Conservation (phyloP, 225 moss, liverwort and hornwort genomes). For the Lunularia cruciata region DNA sequence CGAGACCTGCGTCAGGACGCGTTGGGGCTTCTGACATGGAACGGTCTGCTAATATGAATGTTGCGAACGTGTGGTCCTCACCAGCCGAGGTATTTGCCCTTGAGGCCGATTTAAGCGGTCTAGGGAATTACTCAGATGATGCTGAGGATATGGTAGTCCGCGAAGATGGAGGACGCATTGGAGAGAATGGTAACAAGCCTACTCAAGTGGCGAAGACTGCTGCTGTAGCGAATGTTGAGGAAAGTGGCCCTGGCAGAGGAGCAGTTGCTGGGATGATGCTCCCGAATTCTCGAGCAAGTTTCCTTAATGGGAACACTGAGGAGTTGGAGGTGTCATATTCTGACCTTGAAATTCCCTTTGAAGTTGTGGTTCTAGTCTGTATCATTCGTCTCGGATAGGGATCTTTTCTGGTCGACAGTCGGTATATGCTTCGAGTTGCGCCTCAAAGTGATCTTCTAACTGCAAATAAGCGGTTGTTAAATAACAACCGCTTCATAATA, state of each 20-base stretch:
- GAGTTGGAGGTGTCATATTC: slow-evolving; percentile 59
- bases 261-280: slow-evolving; percentile 36
- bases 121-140: background rate
- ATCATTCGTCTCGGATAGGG: too few relatives aligned
- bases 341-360: slow-evolving; percentile 15
- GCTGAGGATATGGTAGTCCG: slow-evolving; percentile 34
- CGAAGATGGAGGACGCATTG: slow-evolving; percentile 27
- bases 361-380: too few relatives aligned
- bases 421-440: too few relatives aligned
- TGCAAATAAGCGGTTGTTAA: too few relatives aligned
- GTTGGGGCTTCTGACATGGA: slow-evolving; percentile 14
- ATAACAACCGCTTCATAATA: too few relatives aligned
- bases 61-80: slow-evolving; percentile 22
- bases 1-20: slow-evolving; percentile 19
- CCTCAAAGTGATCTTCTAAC: too few relatives aligned
- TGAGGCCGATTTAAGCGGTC: slow-evolving; percentile 36
- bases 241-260: slow-evolving; percentile 52
- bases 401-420: too few relatives aligned
- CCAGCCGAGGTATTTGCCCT: slow-evolving; percentile 36
- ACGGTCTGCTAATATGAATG: slow-evolving; percentile 22
- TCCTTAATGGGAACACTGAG: slow-evolving; percentile 53
- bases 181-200: slow-evolving; percentile 21
- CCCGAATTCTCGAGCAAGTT: slow-evolving; percentile 38
- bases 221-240: slow-evolving; percentile 33
- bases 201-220: slow-evolving; percentile 20